Base-by-base conservation (phyloP, 2,329 filamentous ascomycete species). In the Verticillium zaregamsianum region DNA sequence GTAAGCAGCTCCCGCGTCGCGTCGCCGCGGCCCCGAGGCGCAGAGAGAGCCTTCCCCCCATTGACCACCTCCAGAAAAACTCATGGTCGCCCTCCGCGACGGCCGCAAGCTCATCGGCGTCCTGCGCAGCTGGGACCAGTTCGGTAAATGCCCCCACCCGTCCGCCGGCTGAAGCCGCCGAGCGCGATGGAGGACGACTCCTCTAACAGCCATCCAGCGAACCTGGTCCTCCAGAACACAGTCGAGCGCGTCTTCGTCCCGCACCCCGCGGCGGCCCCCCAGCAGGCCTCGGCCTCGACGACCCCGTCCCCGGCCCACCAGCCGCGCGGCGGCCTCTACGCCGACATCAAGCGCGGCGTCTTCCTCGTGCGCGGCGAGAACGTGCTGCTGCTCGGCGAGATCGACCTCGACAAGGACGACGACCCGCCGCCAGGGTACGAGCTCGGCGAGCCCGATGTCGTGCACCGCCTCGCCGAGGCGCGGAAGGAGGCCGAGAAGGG, bases 301-400 rank as follows among this genome's bases (percentile, higher is more conserved):
- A 49, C 76, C 58, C 64, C 72, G 57, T 64, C 68, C 9, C 67
- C 71, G 11, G 65, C 61, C 57, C 59, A 65, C 11, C 76, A 67
- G 61, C 73, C 68, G 64, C 78, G 68, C 71, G 45, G 73, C 35
- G 81, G 81, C 12, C 73, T 96, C 59, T 98, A 92, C 73, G 91
- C 92, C 64, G 95, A 99, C 74, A 86, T 96, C 63, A 82, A 87
- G 12, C 87, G 92, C 62, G 95, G 95, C 58, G 87, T 96, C 65
- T 98, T 95, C 78, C 85, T 98, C 39, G 92, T 99, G 55, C 85
- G 95, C 63, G 95, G 95, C 68, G 95, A 99, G 79, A 99, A 99
- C 74, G 95, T 99, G n/a, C 82, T 97, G 59, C 82, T 99, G 55
- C 84, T 98, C 20, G 95, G 95, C 40, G 96, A 98, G 77, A 96